Evolutionary conservation across 1,139 yeast species (phyloP).

Genomic region (Chernovozyma aurita): DNA sequence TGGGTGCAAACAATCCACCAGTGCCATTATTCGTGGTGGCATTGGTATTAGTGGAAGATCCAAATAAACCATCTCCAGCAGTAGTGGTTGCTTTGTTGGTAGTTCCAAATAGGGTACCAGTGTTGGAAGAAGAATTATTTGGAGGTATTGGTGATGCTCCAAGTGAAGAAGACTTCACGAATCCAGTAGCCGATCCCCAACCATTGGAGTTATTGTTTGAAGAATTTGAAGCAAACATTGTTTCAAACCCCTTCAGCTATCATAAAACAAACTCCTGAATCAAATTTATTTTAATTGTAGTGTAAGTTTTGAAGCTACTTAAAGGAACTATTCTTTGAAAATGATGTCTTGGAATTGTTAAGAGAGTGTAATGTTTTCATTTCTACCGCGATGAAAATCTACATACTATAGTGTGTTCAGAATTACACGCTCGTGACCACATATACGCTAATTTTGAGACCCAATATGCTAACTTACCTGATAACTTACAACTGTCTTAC

Average conservation of each 20-base stretch:
- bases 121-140: neutral
- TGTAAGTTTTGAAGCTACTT: too few relatives aligned
- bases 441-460: too few relatives aligned
- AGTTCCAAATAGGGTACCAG: slow-evolving; percentile 27
- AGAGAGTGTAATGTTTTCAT: too few relatives aligned
- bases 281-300: too few relatives aligned
- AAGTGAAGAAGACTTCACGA: slow-evolving; percentile 17
- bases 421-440: neutral
- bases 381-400: neutral
- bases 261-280: too few relatives aligned
- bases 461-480: too few relatives aligned
- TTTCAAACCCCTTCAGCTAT: too few relatives aligned
- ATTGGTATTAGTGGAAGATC: neutral
- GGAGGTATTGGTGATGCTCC: neutral
- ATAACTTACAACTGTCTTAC: too few relatives aligned
- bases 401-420: neutral
- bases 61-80: slow-evolving; percentile 7
- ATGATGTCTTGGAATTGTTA: too few relatives aligned
- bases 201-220: slow-evolving; percentile 13
- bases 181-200: slow-evolving; percentile 24
- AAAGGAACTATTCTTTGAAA: too few relatives aligned
- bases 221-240: slow-evolving; percentile 3
- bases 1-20: too few relatives aligned
- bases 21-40: neutral
- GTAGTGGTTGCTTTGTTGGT: slow-evolving; percentile 11